Evolutionary conservation across 352 stramenopile species (phyloP), one percentile per base, ranked within the genome.

Genomic region (Phytophthora niederhauseri): DNA sequence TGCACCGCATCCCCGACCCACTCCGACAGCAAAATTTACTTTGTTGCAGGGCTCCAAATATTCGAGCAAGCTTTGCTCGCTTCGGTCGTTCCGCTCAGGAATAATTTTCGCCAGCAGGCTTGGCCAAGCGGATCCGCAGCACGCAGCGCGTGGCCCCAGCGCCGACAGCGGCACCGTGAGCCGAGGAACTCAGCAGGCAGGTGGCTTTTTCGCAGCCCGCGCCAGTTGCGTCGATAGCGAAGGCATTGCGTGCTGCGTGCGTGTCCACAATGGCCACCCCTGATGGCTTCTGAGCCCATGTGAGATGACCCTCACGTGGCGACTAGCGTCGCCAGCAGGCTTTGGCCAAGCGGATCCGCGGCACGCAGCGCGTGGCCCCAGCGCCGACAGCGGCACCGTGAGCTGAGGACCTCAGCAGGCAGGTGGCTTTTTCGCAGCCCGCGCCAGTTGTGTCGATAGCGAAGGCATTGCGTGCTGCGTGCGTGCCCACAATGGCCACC

Each of bases 341-440:
- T 51, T 17, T n/a, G 17, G 24, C 55, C 64, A 72, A 72, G 31
- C 53, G 57, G 51, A 28, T 54, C 50, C 11, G 6, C 38, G 24
- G 57, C 48, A 57, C 28, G 22, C 6, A 17, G 41, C 14, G 20
- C 22, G 38, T 66, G 51, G 51, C 36, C 48, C 6, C 12, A 51
- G 28, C 38, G 52, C 17, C 20, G 51, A 62, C 31, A 14, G 34
- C 34, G 34, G 14, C 34, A 41, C 11, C 11, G 11, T 41, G 34
- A 41, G 34, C 34, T 4, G 34, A 41, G 11, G 12, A 41, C 34
- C 34, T 14, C 34, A 41, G 34, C 34, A 41, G 34, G 34, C 65
- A 72, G 65, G 31, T 64, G 65, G 52, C 45, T 38, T 31, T 68
- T 72, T 68, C 59, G 52, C 52, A 73, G 50, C 57, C 52, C 24